A percentile compares a stretch with the other conserved stretches of the same genome.
Evolutionary conservation across 768 basidiomycete species (phyloP).

Genomic region (Rhodotorula paludigena): DNA sequence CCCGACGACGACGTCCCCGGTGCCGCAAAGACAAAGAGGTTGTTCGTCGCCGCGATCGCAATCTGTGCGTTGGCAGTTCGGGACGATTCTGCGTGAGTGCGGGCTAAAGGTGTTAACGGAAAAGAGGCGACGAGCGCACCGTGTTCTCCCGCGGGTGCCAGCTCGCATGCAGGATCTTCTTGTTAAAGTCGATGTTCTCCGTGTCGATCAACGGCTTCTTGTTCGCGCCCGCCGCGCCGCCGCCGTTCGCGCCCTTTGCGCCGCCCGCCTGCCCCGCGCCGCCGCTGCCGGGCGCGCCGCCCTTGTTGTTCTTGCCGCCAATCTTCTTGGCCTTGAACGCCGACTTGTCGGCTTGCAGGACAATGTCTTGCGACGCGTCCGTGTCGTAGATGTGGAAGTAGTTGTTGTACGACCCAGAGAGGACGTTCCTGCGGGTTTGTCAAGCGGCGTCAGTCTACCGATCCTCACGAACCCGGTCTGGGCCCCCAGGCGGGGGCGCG

Average conservation of each 20-base stretch:
- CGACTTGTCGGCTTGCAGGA: constrained; percentile 96
- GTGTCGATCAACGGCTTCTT: constrained; percentile 79
- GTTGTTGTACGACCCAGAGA: constrained; percentile 99
- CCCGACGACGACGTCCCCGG: neutral
- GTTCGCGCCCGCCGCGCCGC: constrained; percentile 48
- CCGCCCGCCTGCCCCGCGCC: constrained; percentile 33
- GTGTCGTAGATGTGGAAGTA: constrained; percentile 99
- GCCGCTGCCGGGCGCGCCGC: constrained; percentile 47
- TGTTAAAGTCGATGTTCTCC: constrained; percentile 68
- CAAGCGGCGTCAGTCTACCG: too few species aligned
- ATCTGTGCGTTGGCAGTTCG: constrained; percentile 22
- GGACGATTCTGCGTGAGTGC: neutral
- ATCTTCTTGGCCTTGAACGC: constrained; percentile 99
- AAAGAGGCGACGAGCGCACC: constrained; percentile 51
- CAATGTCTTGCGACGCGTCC: constrained; percentile 72
- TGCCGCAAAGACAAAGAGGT: constrained; percentile 63
- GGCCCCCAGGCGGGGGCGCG: neutral
- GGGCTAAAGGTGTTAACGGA: neutral
- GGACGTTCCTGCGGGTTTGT: constrained; percentile 63
- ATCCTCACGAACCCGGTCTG: too few species aligned
- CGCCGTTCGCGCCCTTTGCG: constrained; percentile 41
- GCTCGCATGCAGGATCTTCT: constrained; percentile 86
- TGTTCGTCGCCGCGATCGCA: constrained; percentile 56
- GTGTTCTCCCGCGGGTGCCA: constrained; percentile 99
- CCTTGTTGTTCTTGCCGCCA: constrained; percentile 59